Evolutionary conservation across 495 filamentous ascomycete species (phyloP), one percentile per base, ranked within the genome.

Genomic region (Lichenothelia convexa): DNA sequence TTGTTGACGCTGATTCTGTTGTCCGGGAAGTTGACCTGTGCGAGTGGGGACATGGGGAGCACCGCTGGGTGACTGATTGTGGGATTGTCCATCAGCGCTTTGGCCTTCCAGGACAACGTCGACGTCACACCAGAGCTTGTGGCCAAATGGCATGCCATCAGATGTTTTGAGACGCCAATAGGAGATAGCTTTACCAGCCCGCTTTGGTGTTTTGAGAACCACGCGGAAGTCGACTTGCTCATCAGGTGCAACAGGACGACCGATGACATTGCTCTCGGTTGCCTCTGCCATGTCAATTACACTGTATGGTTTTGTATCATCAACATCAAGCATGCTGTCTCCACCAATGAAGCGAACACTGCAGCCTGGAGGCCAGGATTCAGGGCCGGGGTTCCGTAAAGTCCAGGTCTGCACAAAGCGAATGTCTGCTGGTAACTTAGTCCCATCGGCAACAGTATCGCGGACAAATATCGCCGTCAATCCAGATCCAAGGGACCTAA

Each of bases 91-190:
- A n/a, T n/a, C n/a, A n/a, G n/a, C n/a, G n/a, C n/a, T n/a, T n/a
- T n/a, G n/a, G n/a, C n/a, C n/a, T n/a, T n/a, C n/a, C n/a, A n/a
- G n/a, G 21, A 35, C 37, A 26, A 93, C 80, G 36, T 72, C 66
- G 44, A 99, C 66, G 42, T 94, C 84, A 52, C 87, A 94, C 89
- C 89, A 99, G 23, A 99, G 63, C 48, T 79, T 75, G 59, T 92
- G 81, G 32, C 89, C 89, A 41, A 99, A 94, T 30, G 78, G 73
- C 39, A 64, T 62, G 20, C 87, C 84, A 42, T 86, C 75, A 18
- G 75, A 67, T 32, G 79, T 69, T 44, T 84, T 89, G 46, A 95
- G 67, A 39, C 86, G 83, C 91, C 91, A 99, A 67, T 94, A 93
- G 7, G 87, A 94, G 45, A 93, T 84, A 42, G 73, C 61, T 43